Conservation (phyloP, 345 rosid genomes). For the Orychophragmus violaceus region DNA sequence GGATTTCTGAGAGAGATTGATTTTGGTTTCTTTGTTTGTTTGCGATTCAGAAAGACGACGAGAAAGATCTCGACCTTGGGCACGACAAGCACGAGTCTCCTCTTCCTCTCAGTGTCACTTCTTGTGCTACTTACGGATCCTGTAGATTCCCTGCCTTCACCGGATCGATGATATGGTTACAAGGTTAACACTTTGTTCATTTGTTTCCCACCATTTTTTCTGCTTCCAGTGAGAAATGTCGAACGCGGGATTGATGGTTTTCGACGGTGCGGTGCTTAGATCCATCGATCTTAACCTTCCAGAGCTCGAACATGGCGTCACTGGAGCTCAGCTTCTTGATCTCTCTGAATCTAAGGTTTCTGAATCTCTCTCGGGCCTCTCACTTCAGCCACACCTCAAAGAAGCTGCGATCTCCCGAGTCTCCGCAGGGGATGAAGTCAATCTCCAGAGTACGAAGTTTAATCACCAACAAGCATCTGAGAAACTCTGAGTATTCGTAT, state of each 20-base stretch:
- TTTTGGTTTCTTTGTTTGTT: no score
- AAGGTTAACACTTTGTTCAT: no score
- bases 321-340: no score
- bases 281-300: conserved; percentile 40
- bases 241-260: conserved; percentile 45
- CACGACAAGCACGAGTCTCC: conserved; percentile 57
- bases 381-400: no score
- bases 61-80: conserved; percentile 43
- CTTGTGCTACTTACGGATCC: conserved; percentile 69
- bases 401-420: no score
- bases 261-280: conserved; percentile 59
- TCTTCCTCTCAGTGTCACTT: conserved; percentile 78
- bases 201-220: no score
- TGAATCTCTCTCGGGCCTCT: no score
- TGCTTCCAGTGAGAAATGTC: conserved; percentile 59
- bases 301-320: no score
- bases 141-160: conserved; percentile 72
- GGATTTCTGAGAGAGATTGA: no score
- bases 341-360: no score
- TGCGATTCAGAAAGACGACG: conserved; percentile 58
- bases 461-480: conserved; percentile 34
- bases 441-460: conserved; percentile 37
- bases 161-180: conserved; percentile 39
- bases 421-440: no score
- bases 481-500: conserved; percentile 39